Percentiles rank a stretch among this genome's conserved stretches.
Conservation (phyloP, 169 alveolate species). For the Plasmodium cynomolgi region DNA sequence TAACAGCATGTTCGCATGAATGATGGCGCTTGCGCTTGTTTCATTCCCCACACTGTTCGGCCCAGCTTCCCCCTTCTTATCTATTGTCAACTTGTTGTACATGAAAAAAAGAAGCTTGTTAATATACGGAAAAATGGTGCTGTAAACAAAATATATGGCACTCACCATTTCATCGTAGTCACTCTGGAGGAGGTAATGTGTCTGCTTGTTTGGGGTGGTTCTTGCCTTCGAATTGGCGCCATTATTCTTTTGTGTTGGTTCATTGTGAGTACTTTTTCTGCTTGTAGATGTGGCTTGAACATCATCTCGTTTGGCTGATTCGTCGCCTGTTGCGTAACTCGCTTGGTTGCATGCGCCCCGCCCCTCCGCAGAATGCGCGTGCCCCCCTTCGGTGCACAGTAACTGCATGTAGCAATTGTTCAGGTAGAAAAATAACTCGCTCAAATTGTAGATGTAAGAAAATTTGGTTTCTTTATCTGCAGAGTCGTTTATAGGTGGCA, state of each 20-base stretch:
- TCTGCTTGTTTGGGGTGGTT: background rate
- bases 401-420: slow-evolving; percentile 44
- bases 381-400: background rate
- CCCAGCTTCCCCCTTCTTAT: background rate
- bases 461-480: slow-evolving; percentile 29
- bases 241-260: background rate
- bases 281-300: background rate
- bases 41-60: background rate
- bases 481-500: slow-evolving; percentile 42
- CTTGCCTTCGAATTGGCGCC: background rate
- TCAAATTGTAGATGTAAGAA: slow-evolving; percentile 44
- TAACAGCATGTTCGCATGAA: slow-evolving; percentile 33
- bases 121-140: slow-evolving; percentile 11
- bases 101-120: slow-evolving; percentile 41
- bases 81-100: background rate
- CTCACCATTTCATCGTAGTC: slow-evolving; percentile 13
- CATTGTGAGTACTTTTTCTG: background rate
- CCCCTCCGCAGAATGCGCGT: background rate
- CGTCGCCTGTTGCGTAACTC: background rate
- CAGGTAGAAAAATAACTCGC: slow-evolving; percentile 29
- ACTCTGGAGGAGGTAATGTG: slow-evolving; percentile 21
- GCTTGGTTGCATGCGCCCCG: background rate
- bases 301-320: background rate
- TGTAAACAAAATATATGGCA: slow-evolving; percentile 32
- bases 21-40: background rate